Evolutionary conservation across 257 asterid genomes (phyloP).

Genomic region (Solanum medicagineum): DNA sequence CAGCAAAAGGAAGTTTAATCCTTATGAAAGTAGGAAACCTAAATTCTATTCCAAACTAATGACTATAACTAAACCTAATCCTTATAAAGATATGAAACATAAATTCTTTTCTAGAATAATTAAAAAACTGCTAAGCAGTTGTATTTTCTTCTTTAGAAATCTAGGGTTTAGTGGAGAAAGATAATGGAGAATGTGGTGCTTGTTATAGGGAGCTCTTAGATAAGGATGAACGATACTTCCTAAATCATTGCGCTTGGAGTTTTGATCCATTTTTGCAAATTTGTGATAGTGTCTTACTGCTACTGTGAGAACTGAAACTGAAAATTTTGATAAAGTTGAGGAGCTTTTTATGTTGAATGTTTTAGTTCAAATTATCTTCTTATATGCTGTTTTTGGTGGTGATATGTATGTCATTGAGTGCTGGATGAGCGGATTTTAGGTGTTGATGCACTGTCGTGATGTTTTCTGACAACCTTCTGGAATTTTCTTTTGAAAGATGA

Average conservation of each 20-base stretch:
- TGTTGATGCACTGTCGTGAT: not conserved
- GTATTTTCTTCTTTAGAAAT: not conserved
- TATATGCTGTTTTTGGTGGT: not conserved
- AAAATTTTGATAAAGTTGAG: not conserved
- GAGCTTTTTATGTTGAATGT: not conserved
- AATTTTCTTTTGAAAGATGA: not conserved
- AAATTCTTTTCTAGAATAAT: too few species aligned
- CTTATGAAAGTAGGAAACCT: too few species aligned
- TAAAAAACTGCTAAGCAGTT: not conserved
- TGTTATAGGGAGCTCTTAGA: not conserved
- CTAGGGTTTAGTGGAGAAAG: not conserved
- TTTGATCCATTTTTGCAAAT: not conserved
- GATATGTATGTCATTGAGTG: not conserved
- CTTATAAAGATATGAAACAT: too few species aligned
- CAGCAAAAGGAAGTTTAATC: too few species aligned
- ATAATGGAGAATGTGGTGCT: not conserved
- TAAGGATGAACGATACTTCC: not conserved
- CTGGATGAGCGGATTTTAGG: not conserved
- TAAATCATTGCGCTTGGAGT: not conserved
- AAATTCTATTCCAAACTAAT: too few species aligned
- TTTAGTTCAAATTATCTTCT: not conserved
- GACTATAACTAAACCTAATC: too few species aligned
- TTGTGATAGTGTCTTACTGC: not conserved
- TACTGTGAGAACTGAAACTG: not conserved
- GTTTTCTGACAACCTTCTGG: not conserved